Conservation (phyloP, 2,329 filamentous ascomycete species). For the Sclerotinia glacialis region DNA sequence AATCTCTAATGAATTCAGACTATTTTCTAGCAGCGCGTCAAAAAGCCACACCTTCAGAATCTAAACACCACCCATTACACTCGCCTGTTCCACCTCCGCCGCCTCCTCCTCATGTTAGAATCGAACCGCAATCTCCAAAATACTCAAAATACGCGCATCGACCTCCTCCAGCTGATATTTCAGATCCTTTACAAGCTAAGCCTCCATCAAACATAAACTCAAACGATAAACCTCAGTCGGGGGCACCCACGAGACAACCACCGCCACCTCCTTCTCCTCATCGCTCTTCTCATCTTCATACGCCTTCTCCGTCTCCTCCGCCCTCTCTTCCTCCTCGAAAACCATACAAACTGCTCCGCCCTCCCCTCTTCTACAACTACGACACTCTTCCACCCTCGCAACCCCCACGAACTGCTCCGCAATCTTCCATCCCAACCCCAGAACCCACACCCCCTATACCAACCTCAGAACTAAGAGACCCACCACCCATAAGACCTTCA, state of each 20-base stretch:
- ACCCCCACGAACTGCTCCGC: too few relatives aligned
- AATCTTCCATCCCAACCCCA: background rate
- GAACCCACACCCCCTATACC: background rate
- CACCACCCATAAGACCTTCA: too few relatives aligned
- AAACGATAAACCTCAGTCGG: background rate
- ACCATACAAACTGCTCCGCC: background rate
- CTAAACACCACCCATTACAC: background rate
- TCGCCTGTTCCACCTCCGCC: background rate
- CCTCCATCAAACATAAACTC: background rate
- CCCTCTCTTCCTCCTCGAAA: background rate
- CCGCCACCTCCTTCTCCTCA: background rate
- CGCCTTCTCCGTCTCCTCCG: background rate
- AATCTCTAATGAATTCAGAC: background rate
- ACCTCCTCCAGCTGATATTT: background rate
- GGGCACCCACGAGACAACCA: background rate
- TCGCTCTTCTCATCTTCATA: background rate
- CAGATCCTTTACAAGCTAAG: background rate
- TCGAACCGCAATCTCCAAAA: background rate
- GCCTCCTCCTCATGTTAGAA: background rate
- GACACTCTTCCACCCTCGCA: background rate
- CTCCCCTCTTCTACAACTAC: background rate
- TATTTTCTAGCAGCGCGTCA: background rate
- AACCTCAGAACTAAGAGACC: too few relatives aligned
- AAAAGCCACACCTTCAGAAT: background rate
- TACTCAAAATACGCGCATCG: too few relatives aligned